Conservation (phyloP, 2,329 filamentous ascomycete species). For the Teratosphaeria viscida region DNA sequence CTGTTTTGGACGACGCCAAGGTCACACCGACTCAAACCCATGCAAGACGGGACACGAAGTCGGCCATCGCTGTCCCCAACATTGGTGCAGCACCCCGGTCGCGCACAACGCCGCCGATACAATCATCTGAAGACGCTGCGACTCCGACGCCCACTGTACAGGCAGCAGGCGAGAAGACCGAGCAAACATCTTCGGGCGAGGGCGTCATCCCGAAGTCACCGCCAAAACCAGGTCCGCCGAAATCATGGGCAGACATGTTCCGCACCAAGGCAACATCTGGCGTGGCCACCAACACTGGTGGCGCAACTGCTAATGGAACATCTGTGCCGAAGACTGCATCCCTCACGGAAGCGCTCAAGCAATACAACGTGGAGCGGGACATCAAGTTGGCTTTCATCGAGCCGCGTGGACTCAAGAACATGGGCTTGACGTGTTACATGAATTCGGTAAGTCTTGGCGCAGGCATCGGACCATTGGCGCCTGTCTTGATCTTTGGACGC, state of each 20-base stretch:
- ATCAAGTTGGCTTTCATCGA: conserved; percentile 73
- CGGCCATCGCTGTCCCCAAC: conserved; percentile 42
- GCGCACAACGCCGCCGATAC: conserved; percentile 22
- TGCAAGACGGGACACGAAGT: conserved; percentile 32
- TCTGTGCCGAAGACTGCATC: conserved; percentile 40
- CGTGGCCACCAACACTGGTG: conserved; percentile 8
- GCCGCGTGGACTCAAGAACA: conserved; percentile 87
- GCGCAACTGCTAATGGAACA: conserved; percentile 12
- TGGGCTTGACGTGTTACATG: conserved; percentile 99
- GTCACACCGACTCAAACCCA: conserved; percentile 20
- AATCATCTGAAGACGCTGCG: conserved; percentile 4
- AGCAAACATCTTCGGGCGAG: conserved; percentile 17
- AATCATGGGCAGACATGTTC: conserved; percentile 61
- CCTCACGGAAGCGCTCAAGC: conserved; percentile 64
- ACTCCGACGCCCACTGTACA: conserved; percentile 6
- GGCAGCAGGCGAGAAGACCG: not conserved
- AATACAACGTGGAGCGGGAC: conserved; percentile 56
- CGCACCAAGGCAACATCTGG: conserved; percentile 29
- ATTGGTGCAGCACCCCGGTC: conserved; percentile 38
- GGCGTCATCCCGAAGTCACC: conserved; percentile 34
- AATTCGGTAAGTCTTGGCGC: conserved; percentile 66
- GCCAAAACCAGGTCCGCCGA: conserved; percentile 26
- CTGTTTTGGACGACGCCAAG: conserved; percentile 21
- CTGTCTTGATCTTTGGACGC: not conserved
- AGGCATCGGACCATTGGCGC: not conserved